Base-by-base conservation (phyloP, 2,329 filamentous ascomycete species). In the Calonectria pteridis region DNA sequence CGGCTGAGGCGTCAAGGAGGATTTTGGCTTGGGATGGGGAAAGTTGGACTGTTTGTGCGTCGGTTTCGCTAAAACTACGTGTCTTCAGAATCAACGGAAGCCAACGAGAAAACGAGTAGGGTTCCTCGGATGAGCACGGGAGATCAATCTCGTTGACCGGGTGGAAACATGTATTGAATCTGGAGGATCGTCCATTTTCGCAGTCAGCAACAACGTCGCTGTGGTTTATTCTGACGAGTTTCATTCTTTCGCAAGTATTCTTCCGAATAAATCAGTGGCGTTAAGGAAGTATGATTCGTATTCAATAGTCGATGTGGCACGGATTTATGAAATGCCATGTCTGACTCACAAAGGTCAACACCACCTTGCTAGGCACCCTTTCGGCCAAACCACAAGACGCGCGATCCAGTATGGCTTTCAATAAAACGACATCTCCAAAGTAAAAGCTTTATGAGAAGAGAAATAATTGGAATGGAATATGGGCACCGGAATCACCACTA, bases 61-160 rank as follows among this genome's bases (percentile, higher is more conserved):
- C 78, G 0, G 68, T 51, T 10, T 66, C 28, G 1, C 74, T 20
- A 1, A 86, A 71, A 1, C 76, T 71, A 35, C 86, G 84, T 7
- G 81, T 84, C 28, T 73, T 68, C 0, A 85, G 77, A 43, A 88
- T 85, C 5, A 88, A 73, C 0, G 83, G 79, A 2, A 86, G 82
- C 86, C 86, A 88, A 72, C 84, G 80, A n/a, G 79, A 75, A 75
- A 86, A 88, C n/a, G 77, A 81, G 69, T 84, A 86, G 0, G 86
- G 83, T 3, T 64, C 69, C 43, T 85, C 80, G 14, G 80, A 67
- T 6, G 69, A 63, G 9, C 66, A 40, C 14, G 63, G 35, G 16
- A 67, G 69, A 40, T 67, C 63, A 13, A 58, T 53, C 16, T 71
- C 63, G 0, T 51, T 63, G 14, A 35, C 14, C 20, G 13, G 50